Percentiles rank a stretch among this genome's conserved stretches.
Evolutionary conservation across 2,329 filamentous ascomycete species (phyloP).

Genomic region (Rhexocercosporidium sp.): DNA sequence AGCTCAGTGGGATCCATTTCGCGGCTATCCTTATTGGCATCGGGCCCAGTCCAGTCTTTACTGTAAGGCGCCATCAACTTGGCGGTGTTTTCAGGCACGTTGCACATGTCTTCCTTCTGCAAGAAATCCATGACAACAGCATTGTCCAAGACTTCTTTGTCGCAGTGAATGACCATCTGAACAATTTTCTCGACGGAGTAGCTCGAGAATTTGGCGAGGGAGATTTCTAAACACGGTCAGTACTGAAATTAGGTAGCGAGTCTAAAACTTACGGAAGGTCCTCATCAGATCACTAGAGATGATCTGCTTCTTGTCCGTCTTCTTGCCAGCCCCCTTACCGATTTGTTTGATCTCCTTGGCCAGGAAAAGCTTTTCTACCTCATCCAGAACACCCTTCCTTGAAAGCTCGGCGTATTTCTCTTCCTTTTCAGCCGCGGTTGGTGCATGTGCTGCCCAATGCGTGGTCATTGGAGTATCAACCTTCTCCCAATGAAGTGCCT

Average conservation of each 20-base stretch:
- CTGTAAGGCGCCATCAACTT: constrained; percentile 96
- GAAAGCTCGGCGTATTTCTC: constrained; percentile 95
- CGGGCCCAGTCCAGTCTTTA: constrained; percentile 93
- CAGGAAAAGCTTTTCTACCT: constrained; percentile 96
- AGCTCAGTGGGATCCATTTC: constrained; percentile 89
- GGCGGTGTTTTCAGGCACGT: constrained; percentile 84
- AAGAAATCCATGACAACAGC: constrained; percentile 95
- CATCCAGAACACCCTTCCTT: constrained; percentile 92
- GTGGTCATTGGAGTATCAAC: constrained; percentile 91
- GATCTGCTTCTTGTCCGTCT: constrained; percentile 97
- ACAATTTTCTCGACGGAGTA: constrained; percentile 82
- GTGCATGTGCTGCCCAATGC: constrained; percentile 87
- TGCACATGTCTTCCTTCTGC: constrained; percentile 90
- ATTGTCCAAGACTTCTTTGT: constrained; percentile 86
- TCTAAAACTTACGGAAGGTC: constrained; percentile 68
- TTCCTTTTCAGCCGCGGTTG: constrained; percentile 87
- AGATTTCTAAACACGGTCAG: constrained; percentile 65
- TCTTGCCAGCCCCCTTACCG: constrained; percentile 67
- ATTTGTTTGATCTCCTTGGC: constrained; percentile 95
- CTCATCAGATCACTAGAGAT: constrained; percentile 90
- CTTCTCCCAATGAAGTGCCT: constrained; percentile 99
- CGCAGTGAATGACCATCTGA: constrained; percentile 94
- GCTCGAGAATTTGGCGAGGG: constrained; percentile 91
- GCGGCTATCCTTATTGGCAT: constrained; percentile 75
- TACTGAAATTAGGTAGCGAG: background rate